phyloP scores from a whole-genome alignment of 805 yeast species.

The Ogataea nonfermentans region DNA sequence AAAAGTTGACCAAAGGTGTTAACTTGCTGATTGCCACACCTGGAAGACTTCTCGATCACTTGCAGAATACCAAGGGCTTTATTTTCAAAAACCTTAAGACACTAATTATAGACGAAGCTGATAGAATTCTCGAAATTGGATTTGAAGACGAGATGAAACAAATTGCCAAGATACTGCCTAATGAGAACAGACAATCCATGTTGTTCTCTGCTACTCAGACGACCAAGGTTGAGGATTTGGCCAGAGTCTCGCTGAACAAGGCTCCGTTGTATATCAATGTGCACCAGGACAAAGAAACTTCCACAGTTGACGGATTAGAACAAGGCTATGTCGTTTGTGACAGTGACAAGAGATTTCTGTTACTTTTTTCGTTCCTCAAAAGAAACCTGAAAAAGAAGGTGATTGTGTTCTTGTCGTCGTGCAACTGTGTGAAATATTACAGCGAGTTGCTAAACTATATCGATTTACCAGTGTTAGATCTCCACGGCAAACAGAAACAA shows the following conservation, averaged over 20 bases:
- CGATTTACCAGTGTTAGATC: constrained; percentile 92
- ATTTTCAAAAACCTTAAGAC: constrained; percentile 94
- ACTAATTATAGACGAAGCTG: constrained; percentile 95
- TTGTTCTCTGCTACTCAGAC: constrained; percentile 99
- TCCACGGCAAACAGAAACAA: constrained; percentile 98
- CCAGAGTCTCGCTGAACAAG: constrained; percentile 89
- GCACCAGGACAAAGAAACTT: constrained; percentile 73
- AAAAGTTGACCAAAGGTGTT: constrained; percentile 89
- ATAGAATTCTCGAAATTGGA: constrained; percentile 94
- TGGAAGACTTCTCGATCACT: constrained; percentile 93
- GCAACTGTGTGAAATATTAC: constrained; percentile 95
- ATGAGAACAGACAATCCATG: constrained; percentile 93
- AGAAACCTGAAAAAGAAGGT: constrained; percentile 88
- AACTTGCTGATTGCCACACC: constrained; percentile 95
- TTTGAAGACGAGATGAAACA: constrained; percentile 99
- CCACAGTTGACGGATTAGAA: constrained; percentile 96
- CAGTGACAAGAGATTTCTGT: constrained; percentile 86
- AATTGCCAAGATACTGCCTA: constrained; percentile 89
- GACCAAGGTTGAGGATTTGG: constrained; percentile 96
- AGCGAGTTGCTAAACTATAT: constrained; percentile 94
- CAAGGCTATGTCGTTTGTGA: constrained; percentile 99
- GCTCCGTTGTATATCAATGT: constrained; percentile 95
- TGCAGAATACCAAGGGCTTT: constrained; percentile 93
- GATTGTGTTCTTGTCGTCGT: constrained; percentile 92
- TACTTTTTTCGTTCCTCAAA: constrained; percentile 89